A percentile compares a stretch with the other conserved stretches of the same genome.
Evolutionary conservation across 495 filamentous ascomycete genomes (phyloP).

Genomic region (Echria macrotheca): DNA sequence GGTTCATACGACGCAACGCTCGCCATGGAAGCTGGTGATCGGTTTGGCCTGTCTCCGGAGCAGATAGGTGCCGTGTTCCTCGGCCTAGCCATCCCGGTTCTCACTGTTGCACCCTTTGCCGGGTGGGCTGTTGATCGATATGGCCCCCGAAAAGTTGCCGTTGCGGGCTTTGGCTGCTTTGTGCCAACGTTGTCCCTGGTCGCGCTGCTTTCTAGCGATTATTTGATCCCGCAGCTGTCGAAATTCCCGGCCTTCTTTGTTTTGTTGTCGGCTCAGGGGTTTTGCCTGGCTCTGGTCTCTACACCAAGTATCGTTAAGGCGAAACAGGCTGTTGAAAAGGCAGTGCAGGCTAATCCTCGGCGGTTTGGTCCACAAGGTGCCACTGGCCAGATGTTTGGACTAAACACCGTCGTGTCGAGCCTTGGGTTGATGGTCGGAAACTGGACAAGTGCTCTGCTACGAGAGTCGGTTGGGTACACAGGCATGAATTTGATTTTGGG

Average conservation of each 20-base stretch:
- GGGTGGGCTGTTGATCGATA: constrained; percentile 11
- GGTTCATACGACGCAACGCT: constrained; percentile 10
- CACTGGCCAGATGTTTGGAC: constrained; percentile 11
- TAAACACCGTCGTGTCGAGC: constrained; percentile 9
- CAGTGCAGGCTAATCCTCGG: not conserved
- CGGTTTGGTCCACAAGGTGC: constrained; percentile 8
- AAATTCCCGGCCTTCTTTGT: constrained; percentile 2
- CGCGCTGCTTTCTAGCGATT: too few species aligned
- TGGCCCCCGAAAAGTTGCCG: constrained; percentile 4
- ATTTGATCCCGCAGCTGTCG: too few species aligned
- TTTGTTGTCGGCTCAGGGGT: constrained; percentile 2
- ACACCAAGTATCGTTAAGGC: constrained; percentile 11
- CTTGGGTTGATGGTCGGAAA: constrained; percentile 8
- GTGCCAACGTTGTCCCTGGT: constrained; percentile 1
- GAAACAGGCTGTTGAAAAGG: constrained; percentile 8
- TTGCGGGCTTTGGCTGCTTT: constrained; percentile 2
- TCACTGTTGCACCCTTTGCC: not conserved
- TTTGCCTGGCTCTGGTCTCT: constrained; percentile 6
- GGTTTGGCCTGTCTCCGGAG: constrained; percentile 1
- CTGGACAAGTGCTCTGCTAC: not conserved
- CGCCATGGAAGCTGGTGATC: not conserved
- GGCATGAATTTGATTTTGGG: constrained; percentile 5
- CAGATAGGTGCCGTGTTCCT: constrained; percentile 8
- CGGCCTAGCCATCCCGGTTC: constrained; percentile 1
- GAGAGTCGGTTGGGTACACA: constrained; percentile 2